These are phyloP conservation scores for Pichia thaimueangensis DNA, from an alignment of 805 yeast species.

Conservation along the genomic window DNA sequence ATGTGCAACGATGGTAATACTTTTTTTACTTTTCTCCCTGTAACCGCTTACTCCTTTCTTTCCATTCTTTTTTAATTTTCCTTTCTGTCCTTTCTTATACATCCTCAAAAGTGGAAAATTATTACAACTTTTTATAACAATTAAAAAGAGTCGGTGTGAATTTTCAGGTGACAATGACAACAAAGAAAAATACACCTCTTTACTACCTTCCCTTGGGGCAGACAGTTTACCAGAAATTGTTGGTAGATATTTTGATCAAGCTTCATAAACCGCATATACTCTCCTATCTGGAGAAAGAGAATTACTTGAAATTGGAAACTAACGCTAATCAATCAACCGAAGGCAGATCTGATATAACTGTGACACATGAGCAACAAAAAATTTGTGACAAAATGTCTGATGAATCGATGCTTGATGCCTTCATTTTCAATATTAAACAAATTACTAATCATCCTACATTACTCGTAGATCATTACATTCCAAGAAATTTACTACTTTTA, in stretches of 20 bases:
- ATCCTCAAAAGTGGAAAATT: too few species aligned
- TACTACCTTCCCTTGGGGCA: conserved; percentile 37
- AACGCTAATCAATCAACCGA: not conserved
- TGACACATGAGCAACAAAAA: too few species aligned
- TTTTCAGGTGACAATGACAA: too few species aligned
- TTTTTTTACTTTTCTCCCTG: too few species aligned
- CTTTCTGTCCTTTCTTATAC: too few species aligned
- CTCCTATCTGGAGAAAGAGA: conserved; percentile 7
- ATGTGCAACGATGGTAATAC: too few species aligned
- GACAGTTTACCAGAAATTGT: conserved; percentile 38
- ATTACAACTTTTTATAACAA: too few species aligned
- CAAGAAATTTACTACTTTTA: conserved; percentile 59
- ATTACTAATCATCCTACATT: conserved; percentile 62
- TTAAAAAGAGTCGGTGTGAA: too few species aligned
- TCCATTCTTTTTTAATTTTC: too few species aligned
- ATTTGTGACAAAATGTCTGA: conserved; percentile 17
- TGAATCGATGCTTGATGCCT: conserved; percentile 34
- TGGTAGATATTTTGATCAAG: conserved; percentile 37
- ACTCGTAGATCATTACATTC: conserved; percentile 71
- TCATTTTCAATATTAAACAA: conserved; percentile 41
- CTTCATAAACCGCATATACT: conserved; percentile 32
- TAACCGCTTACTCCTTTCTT: too few species aligned
- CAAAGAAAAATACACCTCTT: conserved; percentile 10
- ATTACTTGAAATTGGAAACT: not conserved
- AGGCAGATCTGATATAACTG: too few species aligned